These are phyloP conservation scores for Zea luxurians DNA, from an alignment of 176 grass and related monocot species.

Conservation along the genomic window DNA sequence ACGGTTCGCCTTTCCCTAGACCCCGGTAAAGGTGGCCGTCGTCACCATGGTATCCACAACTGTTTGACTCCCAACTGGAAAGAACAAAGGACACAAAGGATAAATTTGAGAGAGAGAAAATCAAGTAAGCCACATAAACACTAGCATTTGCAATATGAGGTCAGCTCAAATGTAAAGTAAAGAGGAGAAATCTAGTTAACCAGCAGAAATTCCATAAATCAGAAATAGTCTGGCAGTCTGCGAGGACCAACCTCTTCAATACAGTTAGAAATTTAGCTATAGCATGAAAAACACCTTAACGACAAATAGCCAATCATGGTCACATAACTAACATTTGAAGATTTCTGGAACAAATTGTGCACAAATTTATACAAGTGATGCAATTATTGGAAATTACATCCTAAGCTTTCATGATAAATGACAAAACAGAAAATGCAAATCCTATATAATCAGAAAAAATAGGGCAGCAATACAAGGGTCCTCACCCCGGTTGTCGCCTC, in stretches of 20 bases:
- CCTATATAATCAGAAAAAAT: background rate
- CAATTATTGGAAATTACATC: constrained; percentile 8
- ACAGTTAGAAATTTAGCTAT: background rate
- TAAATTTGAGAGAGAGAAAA: background rate
- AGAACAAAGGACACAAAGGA: constrained; percentile 31
- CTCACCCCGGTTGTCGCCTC: constrained; percentile 82
- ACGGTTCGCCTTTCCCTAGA: constrained; percentile 60
- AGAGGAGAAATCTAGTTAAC: constrained; percentile 12
- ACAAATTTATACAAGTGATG: background rate
- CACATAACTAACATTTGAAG: background rate
- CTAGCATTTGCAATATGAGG: constrained; percentile 26
- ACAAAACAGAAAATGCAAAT: constrained; percentile 4
- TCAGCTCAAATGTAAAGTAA: background rate
- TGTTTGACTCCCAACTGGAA: constrained; percentile 86
- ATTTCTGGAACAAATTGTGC: background rate
- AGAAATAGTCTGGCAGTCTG: background rate
- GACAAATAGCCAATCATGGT: background rate
- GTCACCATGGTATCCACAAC: constrained; percentile 92
- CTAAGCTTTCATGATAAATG: background rate
- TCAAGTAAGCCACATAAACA: background rate
- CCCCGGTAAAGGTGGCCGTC: constrained; percentile 75
- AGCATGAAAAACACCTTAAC: background rate
- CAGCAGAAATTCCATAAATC: background rate
- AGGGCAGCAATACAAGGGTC: constrained; percentile 6
- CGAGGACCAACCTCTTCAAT: background rate